phyloP scores from a whole-genome alignment of 1,139 yeast genomes.

The Candida gigantensis region DNA sequence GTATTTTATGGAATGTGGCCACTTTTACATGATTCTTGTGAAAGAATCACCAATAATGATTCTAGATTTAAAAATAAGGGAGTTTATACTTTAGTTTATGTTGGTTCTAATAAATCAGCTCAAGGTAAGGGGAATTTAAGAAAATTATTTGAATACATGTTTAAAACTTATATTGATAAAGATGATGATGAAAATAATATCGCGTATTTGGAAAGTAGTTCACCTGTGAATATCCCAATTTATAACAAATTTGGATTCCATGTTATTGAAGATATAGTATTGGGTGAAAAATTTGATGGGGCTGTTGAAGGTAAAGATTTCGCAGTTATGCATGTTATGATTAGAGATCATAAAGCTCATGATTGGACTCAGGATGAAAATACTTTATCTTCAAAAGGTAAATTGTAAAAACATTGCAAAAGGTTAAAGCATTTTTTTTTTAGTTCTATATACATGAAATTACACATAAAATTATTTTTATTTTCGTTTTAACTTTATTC shows the following conservation, averaged over 20 bases:
- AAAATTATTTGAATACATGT: slow-evolving; percentile 57
- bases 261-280: slow-evolving; percentile 48
- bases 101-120: slow-evolving; percentile 59
- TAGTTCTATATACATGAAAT: slow-evolving; percentile 6
- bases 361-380: slow-evolving; percentile 35
- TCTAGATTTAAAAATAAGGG: slow-evolving; percentile 39
- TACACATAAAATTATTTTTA: slow-evolving; percentile 4
- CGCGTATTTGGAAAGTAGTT: slow-evolving; percentile 61
- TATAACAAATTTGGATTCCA: slow-evolving; percentile 59
- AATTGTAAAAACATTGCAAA: slow-evolving; percentile 15
- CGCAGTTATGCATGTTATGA: slow-evolving; percentile 61
- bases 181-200: slow-evolving; percentile 36
- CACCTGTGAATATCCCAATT: slow-evolving; percentile 54
- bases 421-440: slow-evolving; percentile 11
- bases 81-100: slow-evolving; percentile 59
- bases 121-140: slow-evolving; percentile 72
- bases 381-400: slow-evolving; percentile 14
- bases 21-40: slow-evolving; percentile 53
- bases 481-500: slow-evolving; percentile 28
- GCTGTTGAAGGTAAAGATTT: slow-evolving; percentile 46
- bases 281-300: slow-evolving; percentile 40
- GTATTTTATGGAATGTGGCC: slow-evolving; percentile 60
- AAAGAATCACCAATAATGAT: slow-evolving; percentile 35
- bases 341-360: slow-evolving; percentile 47
- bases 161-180: slow-evolving; percentile 50